phyloP scores from a whole-genome alignment of 2,329 filamentous ascomycete genomes.

The Xylaria sp. region DNA sequence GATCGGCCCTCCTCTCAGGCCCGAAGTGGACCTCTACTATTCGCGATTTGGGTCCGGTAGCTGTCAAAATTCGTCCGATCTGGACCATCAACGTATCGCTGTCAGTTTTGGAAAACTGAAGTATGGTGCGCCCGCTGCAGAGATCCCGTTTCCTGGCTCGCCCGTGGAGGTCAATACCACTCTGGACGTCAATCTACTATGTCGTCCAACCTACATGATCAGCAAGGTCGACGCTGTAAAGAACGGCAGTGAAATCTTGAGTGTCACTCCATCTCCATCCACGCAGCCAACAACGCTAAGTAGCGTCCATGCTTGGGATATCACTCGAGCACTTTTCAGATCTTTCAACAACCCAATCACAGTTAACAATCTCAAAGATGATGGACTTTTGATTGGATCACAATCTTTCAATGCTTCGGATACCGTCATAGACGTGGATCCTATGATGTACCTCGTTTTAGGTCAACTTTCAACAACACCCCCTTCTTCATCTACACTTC shows the following conservation, averaged over 20 bases:
- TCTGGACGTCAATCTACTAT: not conserved
- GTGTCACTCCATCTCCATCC: not conserved
- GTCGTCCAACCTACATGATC: slow-evolving; percentile 13
- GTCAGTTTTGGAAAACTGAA: slow-evolving; percentile 7
- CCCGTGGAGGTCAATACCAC: not conserved
- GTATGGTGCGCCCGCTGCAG: not conserved
- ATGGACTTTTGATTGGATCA: not conserved
- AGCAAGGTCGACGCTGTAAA: slow-evolving; percentile 12
- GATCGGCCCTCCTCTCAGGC: not conserved
- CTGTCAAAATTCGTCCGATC: slow-evolving; percentile 6
- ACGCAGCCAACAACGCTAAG: not conserved
- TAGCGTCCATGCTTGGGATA: slow-evolving; percentile 20
- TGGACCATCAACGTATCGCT: slow-evolving; percentile 14
- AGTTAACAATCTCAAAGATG: not conserved
- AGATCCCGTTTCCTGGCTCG: not conserved
- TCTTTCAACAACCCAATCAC: not conserved
- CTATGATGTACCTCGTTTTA: slow-evolving; percentile 5
- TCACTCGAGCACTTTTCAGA: not conserved
- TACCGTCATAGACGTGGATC: not conserved
- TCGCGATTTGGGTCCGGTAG: slow-evolving; percentile 8
- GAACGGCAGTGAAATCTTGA: slow-evolving; percentile 16
- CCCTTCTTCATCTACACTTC: not conserved
- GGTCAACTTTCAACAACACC: slow-evolving; percentile 1
- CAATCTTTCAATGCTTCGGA: slow-evolving; percentile 11
- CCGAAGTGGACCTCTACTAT: slow-evolving; percentile 1